Percentiles rank a stretch among this genome's conserved stretches.
Evolutionary conservation across 2,329 filamentous ascomycete genomes (phyloP).

Genomic region (Incumbomyces delicatus): DNA sequence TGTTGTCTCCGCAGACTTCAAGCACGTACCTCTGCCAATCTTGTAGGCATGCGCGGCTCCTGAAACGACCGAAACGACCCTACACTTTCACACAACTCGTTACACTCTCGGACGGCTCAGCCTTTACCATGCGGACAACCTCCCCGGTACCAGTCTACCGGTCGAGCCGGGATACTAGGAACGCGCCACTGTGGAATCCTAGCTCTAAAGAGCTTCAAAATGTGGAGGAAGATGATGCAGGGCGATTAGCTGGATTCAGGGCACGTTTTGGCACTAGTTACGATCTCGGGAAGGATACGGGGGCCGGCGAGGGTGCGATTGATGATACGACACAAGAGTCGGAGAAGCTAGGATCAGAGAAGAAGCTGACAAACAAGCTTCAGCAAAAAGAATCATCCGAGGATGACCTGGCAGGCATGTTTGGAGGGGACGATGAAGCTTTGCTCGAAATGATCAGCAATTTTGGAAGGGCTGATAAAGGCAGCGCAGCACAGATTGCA

Average conservation of each 20-base stretch:
- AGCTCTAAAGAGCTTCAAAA: conserved; percentile 69
- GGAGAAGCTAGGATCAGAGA: conserved; percentile 21
- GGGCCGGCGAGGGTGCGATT: conserved; percentile 24
- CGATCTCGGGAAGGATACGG: conserved; percentile 48
- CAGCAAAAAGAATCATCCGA: conserved; percentile 25
- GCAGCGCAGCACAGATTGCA: conserved; percentile 4
- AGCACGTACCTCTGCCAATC: conserved; percentile 45
- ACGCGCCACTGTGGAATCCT: conserved; percentile 87
- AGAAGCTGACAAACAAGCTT: conserved; percentile 32
- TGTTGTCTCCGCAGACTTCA: conserved; percentile 10
- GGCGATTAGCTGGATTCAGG: conserved; percentile 76
- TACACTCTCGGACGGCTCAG: conserved; percentile 80
- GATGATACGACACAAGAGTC: conserved; percentile 18
- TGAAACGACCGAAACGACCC: conserved; percentile 78
- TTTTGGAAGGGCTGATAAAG: conserved; percentile 30
- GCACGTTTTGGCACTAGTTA: conserved; percentile 73
- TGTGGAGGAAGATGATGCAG: conserved; percentile 91
- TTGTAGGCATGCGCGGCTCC: conserved; percentile 71
- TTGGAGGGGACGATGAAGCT: conserved; percentile 40
- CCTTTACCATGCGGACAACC: conserved; percentile 49
- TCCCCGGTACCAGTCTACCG: conserved; percentile 48
- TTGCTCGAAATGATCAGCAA: conserved; percentile 49
- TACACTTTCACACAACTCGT: conserved; percentile 97
- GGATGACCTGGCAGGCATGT: conserved; percentile 39
- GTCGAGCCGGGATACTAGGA: conserved; percentile 72